Evolutionary conservation across 2,329 filamentous ascomycete genomes (phyloP), one percentile per base, ranked within the genome.

Genomic region (Byssochlamys sp.): DNA sequence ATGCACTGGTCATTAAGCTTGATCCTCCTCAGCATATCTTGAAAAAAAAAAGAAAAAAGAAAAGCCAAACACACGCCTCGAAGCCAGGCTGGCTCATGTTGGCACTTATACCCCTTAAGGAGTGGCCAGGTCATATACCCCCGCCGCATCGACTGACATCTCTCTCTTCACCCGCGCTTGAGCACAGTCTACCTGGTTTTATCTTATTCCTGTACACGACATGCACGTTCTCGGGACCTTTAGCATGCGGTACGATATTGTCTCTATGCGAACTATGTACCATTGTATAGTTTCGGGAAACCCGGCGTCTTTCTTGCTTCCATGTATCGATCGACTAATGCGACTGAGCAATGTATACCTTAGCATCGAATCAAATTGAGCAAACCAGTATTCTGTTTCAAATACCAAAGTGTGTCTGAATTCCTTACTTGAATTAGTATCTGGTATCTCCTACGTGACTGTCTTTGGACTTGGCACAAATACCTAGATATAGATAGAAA

Each of bases 1-100:
- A 56, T 78, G 76, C 63, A 67, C 76, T 59, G 73, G 75, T 6
- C 39, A 45, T 45, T 45, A n/a, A 19, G 12, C 19, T 45, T n/a
- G 2, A 45, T 45, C 19, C 19, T 7, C n/a, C 14, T 7, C 31
- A 33, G 31, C 31, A 19, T 19, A 19, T 19, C 19, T 19, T 19
- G 19, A 19, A 19, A 19, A 19, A n/a, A n/a, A n/a, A n/a, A 10
- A 31, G 11, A 31, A 31, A 10, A 31, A 31, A 9, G 29, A 5
- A 31, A 31, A 31, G 11, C 29, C 7, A 31, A 5, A 45, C 35
- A 39, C 29, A 31, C 31, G 31, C 14, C 39, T 45, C n/a, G 14
- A 45, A 45, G 39, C 39, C 39, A 45, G 19, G 39, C 39, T 14
- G 39, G 5, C 39, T 19, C 39, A 24, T 45, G 39, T 19, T 19